Base-by-base conservation (phyloP, 345 rosid species). In the Rhodamnia argentea region DNA sequence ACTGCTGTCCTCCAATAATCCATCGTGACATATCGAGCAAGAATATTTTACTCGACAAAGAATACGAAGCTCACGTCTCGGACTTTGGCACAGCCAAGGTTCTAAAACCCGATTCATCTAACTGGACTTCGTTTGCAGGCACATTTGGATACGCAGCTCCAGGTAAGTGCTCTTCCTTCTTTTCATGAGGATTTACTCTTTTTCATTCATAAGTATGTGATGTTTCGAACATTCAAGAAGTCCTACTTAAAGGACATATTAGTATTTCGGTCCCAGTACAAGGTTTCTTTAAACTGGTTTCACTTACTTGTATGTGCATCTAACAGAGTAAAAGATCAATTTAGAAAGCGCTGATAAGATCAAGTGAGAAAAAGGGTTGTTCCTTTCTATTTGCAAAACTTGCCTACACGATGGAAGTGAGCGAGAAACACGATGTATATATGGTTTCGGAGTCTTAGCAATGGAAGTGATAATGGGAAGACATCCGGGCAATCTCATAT, bases 91-190 rank as follows among this genome's bases (percentile, higher is more conserved):
- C 78, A 1, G 52, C 87, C 26, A 78, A 70, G 59, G n/a, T 86
- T 56, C 7, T 58, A 8, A 18, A n/a, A 22, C 56, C 56, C 4
- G 6, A 44, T 37, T 86, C 87, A 14, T 86, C 84, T 7, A 86
- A 82, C 23, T 86, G 56, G 87, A 86, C 84, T 6, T 86, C 81
- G 6, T 82, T 86, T 57, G 84, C 42, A 1, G 12, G 84, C 2
- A 86, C 84, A 12, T 82, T 78, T 56, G 87, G 87, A 82, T 86
- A 86, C 47, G 84, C n/a, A 10, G 87, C 84, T 58, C 87, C 52
- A 50, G 78, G 87, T 86, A 81, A 50, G 9, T 10, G 2, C 5
- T 52, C 9, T 50, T 12, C 52, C 14, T 50, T 20, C 22, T 10
- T 62, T 57, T 5, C 75, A 23, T 22, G 59, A 7, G 18, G 58